Percentiles rank a stretch among this genome's conserved stretches.
These are phyloP conservation scores for Allantophomopsis lycopodina DNA, from an alignment of 2,329 filamentous ascomycete genomes.

Conservation along the genomic window DNA sequence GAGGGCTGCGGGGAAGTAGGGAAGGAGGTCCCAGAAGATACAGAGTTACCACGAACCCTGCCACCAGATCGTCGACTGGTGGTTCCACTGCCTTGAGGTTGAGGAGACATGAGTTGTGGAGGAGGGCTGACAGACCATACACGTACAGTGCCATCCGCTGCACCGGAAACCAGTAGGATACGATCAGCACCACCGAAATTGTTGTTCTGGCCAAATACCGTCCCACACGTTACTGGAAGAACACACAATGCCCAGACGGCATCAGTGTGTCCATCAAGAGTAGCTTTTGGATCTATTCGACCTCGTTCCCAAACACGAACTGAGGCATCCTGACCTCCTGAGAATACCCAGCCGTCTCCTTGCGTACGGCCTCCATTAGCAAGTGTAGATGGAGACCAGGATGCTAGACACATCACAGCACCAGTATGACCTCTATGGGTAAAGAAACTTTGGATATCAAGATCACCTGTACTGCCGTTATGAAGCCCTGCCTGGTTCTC, in stretches of 20 bases:
- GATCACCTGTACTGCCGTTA: conserved; percentile 39
- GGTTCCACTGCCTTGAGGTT: conserved; percentile 28
- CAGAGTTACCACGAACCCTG: conserved; percentile 77
- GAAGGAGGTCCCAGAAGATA: conserved; percentile 88
- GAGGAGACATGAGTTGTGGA: conserved; percentile 71
- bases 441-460: conserved; percentile 88
- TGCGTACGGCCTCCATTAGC: conserved; percentile 76
- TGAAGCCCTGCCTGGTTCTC: conserved; percentile 40
- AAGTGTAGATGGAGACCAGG: conserved; percentile 82
- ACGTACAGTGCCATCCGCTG: conserved; percentile 80
- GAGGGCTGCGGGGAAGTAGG: conserved; percentile 83
- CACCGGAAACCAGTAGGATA: conserved; percentile 80
- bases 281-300: conserved; percentile 87
- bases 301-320: conserved; percentile 93
- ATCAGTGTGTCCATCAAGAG: conserved; percentile 86
- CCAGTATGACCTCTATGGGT: conserved; percentile 92
- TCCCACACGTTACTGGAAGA: conserved; percentile 67
- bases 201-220: conserved; percentile 65
- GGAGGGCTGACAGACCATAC: conserved; percentile 92
- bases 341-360: conserved; percentile 97
- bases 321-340: conserved; percentile 85
- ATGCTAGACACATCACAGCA: conserved; percentile 72
- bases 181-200: conserved; percentile 72
- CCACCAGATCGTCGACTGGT: conserved; percentile 51
- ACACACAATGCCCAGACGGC: conserved; percentile 94